These are phyloP conservation scores for Volvox africanus DNA, from an alignment of 139 green algal species.

Conservation along the genomic window DNA sequence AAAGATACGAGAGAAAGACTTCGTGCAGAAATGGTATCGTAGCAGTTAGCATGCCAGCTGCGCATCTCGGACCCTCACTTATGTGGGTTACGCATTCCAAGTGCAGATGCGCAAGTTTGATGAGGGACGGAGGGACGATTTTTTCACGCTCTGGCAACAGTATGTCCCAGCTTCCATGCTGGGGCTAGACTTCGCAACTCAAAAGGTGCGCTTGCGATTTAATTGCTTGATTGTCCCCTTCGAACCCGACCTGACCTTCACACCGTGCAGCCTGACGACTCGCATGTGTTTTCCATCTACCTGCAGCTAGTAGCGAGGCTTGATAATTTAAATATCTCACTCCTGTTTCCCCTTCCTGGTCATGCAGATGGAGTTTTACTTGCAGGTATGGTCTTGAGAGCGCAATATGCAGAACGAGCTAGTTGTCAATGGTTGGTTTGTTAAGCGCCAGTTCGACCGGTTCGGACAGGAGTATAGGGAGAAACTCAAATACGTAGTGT, in stretches of 20 bases:
- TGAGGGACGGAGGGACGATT: slow-evolving; percentile 52
- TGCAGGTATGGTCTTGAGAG: neutral
- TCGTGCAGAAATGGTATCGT: slow-evolving; percentile 45
- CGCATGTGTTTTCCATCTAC: neutral
- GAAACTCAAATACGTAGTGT: no score
- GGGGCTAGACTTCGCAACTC: slow-evolving; percentile 39
- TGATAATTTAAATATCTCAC: neutral
- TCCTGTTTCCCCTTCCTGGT: neutral
- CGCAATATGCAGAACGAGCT: no score
- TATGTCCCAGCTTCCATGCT: slow-evolving; percentile 47
- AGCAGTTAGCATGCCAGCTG: neutral
- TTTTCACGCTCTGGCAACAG: slow-evolving; percentile 56
- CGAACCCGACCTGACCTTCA: neutral
- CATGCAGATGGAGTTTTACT: slow-evolving; percentile 24
- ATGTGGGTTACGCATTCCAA: no score
- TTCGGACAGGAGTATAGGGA: no score
- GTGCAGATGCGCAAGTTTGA: slow-evolving; percentile 63
- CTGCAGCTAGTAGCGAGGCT: no score
- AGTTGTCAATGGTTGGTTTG: no score
- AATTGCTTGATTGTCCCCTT: neutral
- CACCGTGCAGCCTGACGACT: neutral
- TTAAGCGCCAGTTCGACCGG: no score
- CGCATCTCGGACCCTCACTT: no score
- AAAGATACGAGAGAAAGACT: slow-evolving; percentile 41
- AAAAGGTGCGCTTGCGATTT: slow-evolving; percentile 5